phyloP scores from a whole-genome alignment of 2,329 filamentous ascomycete genomes.

The Podosphaera xanthii region DNA sequence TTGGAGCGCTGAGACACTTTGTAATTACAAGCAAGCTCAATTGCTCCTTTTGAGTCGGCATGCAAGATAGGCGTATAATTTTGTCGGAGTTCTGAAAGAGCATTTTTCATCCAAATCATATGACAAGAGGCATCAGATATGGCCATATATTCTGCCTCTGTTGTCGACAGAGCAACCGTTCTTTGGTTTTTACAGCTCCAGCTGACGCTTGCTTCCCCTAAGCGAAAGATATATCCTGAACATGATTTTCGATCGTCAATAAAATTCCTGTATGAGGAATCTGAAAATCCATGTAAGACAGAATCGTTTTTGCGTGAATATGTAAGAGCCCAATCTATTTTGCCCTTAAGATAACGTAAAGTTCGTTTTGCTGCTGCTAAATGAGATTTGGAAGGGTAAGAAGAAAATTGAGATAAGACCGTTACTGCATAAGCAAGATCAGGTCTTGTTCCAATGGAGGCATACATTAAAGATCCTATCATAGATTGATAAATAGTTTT shows the following conservation, averaged over 20 bases:
- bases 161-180: neutral
- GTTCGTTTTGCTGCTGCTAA: neutral
- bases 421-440: neutral
- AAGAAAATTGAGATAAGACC: neutral
- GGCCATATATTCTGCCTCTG: too few species aligned
- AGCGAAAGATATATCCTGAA: neutral
- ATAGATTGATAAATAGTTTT: neutral
- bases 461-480: too few species aligned
- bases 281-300: neutral
- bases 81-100: neutral
- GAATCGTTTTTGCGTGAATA: neutral
- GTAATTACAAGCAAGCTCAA: neutral
- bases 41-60: too few species aligned
- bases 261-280: neutral
- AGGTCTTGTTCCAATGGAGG: too few species aligned
- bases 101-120: neutral
- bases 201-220: neutral
- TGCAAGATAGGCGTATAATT: neutral
- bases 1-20: neutral
- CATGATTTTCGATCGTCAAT: neutral
- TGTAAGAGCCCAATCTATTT: neutral
- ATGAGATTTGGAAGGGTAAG: neutral
- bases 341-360: neutral
- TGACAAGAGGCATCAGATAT: too few species aligned
- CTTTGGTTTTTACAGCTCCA: neutral